phyloP scores from a whole-genome alignment of 2,329 filamentous ascomycete genomes.

The Aureobasidium sp. region DNA sequence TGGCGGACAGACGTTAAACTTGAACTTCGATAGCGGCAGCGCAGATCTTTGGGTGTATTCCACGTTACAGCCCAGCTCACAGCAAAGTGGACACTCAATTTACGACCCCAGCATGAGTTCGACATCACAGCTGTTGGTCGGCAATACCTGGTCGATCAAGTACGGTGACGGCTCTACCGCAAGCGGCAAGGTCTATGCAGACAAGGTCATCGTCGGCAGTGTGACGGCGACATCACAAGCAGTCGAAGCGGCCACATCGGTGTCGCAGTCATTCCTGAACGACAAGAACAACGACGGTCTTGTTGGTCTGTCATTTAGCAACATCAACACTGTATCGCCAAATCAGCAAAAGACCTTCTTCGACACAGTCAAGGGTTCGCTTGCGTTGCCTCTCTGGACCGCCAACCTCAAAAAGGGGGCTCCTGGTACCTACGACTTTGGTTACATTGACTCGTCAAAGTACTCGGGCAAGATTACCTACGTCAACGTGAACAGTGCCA shows the following conservation, averaged over 20 bases:
- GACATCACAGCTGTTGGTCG: conserved; percentile 40
- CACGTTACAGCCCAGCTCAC: conserved; percentile 43
- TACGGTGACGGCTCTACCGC: conserved; percentile 62
- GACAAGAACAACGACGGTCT: conserved; percentile 53
- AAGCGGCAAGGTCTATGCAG: conserved; percentile 57
- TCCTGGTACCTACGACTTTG: conserved; percentile 51
- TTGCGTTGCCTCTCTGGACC: conserved; percentile 51
- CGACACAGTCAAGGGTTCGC: conserved; percentile 48
- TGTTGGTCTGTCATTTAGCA: conserved; percentile 53
- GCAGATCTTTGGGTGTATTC: conserved; percentile 67
- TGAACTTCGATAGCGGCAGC: conserved; percentile 67
- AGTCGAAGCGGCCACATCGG: conserved; percentile 56
- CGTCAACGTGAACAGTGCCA: conserved; percentile 46
- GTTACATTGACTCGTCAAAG: conserved; percentile 52
- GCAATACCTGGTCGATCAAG: conserved; percentile 51
- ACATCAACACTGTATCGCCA: conserved; percentile 52
- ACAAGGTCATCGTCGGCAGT: conserved; percentile 55
- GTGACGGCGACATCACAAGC: conserved; percentile 56
- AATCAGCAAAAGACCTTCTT: conserved; percentile 51
- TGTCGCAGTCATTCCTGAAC: conserved; percentile 48
- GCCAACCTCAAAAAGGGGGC: conserved; percentile 49
- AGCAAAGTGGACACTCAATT: conserved; percentile 49
- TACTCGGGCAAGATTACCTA: conserved; percentile 55
- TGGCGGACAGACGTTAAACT: conserved; percentile 54
- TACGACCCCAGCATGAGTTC: conserved; percentile 47